Evolutionary conservation across 495 filamentous ascomycete genomes (phyloP), one percentile per base, ranked within the genome.

Genomic region (Penicillium canescens): DNA sequence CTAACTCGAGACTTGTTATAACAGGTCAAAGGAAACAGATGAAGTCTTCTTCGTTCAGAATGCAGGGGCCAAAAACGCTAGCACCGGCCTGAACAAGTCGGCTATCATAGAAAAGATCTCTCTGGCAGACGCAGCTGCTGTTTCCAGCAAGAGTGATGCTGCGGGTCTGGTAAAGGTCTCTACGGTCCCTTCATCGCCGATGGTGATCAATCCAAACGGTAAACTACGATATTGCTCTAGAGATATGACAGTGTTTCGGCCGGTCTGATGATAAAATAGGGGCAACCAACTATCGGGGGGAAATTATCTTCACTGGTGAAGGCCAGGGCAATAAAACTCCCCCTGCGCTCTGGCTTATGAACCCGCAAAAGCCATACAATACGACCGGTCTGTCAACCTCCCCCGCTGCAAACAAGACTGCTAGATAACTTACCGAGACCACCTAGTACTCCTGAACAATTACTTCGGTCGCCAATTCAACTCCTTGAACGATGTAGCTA

Each of bases 1-100:
- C 28, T 46, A 10, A 18, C 36, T 18, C 26, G n/a, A 12, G 9
- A 34, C 10, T 12, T 18, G 47, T 38, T 23, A 53, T 38, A n/a
- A 31, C 26, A 74, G 67, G 68, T 65, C 66, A 33, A 73, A 69
- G 3, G 59, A 63, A 35, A 78, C 69, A 1, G 76, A 82, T 34
- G 79, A 82, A 52, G 63, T 77, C 18, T 82, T 81, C 62, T 81
- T 82, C 40, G 76, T 70, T 12, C 78, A 82, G 50, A 80, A 74
- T 48, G 79, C 79, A 2, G 79, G 79, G 0, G 63, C 67, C 7
- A 51, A 62, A 10, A 70, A 69, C 18, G 65, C 77, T 6, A 72
- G 76, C 18, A 81, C 79, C 11, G 79, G 79, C 1, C 59, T 81
- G 0, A 66, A 76, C 24, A 82, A 79, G 57, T 82, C 79, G 1